Evolutionary conservation across 1,284 basidiomycete species (phyloP).

Genomic region (Cryptococcus jaspeensis): DNA sequence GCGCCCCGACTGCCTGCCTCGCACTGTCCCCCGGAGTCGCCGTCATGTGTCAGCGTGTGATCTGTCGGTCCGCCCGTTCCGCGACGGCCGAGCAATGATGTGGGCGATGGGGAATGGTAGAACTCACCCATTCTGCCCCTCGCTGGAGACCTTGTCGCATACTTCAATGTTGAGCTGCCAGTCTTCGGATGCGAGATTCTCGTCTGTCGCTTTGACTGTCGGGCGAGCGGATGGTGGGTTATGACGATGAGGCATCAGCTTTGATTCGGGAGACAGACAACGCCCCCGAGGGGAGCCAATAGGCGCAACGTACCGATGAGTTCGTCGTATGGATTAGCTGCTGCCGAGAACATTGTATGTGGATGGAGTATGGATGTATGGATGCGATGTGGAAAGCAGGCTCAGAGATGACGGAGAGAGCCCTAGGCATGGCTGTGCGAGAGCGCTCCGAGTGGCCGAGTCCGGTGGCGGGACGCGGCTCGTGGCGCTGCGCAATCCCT

Average conservation of each 20-base stretch:
- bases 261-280: background rate
- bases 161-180: conserved; percentile 94
- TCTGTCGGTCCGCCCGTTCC: background rate
- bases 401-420: background rate
- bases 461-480: background rate
- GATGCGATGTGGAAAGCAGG: background rate
- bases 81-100: background rate
- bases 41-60: background rate
- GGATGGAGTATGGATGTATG: background rate
- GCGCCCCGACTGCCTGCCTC: conserved; percentile 75
- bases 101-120: background rate
- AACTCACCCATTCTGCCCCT: conserved; percentile 74
- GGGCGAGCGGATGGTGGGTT: background rate
- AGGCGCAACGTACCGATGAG: conserved; percentile 69
- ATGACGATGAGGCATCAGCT: background rate
- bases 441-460: no score
- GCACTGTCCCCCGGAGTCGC: conserved; percentile 59
- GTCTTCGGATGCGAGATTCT: conserved; percentile 89
- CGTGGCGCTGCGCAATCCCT: background rate
- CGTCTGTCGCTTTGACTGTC: conserved; percentile 87
- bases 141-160: conserved; percentile 94
- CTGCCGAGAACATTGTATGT: conserved; percentile 52
- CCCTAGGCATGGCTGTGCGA: background rate
- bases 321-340: conserved; percentile 83
- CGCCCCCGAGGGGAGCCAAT: background rate